Evolutionary conservation across 352 stramenopile genomes (phyloP).

Genomic region (Pythium phragmitis): DNA sequence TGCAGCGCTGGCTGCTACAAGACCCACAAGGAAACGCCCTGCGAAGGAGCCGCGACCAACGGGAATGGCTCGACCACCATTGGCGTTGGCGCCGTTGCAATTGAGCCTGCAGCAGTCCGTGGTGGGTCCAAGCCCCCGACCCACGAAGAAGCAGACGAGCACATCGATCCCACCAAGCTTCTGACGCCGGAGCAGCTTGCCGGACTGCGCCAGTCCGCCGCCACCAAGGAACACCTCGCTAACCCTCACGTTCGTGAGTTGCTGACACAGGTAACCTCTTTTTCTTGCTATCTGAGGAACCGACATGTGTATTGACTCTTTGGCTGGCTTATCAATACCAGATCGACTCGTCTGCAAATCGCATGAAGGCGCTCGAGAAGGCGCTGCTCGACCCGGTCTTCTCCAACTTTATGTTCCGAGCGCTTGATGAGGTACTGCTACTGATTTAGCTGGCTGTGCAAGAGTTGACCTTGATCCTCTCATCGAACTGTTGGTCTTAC

Average conservation of each 20-base stretch:
- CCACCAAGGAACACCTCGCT: constrained; percentile 41
- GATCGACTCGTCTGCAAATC: constrained; percentile 64
- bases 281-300: background rate
- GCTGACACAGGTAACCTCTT: constrained; percentile 45
- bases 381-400: constrained; percentile 68
- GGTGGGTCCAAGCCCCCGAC: background rate
- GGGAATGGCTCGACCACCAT: constrained; percentile 3
- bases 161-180: constrained; percentile 36
- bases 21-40: constrained; percentile 72
- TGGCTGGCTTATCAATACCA: constrained; percentile 14
- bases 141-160: constrained; percentile 34
- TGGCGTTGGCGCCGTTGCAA: background rate
- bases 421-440: constrained; percentile 51
- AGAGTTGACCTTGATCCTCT: too few species aligned
- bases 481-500: background rate
- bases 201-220: constrained; percentile 32
- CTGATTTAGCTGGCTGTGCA: too few species aligned
- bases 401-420: constrained; percentile 75
- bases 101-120: background rate
- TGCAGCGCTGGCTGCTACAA: constrained; percentile 82
- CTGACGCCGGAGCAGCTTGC: constrained; percentile 57
- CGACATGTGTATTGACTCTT: background rate
- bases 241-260: constrained; percentile 50
- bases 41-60: constrained; percentile 20
- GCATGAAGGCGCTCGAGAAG: constrained; percentile 77